Base-by-base conservation (phyloP, 805 yeast genomes). In the Monosporozyma siamensis region DNA sequence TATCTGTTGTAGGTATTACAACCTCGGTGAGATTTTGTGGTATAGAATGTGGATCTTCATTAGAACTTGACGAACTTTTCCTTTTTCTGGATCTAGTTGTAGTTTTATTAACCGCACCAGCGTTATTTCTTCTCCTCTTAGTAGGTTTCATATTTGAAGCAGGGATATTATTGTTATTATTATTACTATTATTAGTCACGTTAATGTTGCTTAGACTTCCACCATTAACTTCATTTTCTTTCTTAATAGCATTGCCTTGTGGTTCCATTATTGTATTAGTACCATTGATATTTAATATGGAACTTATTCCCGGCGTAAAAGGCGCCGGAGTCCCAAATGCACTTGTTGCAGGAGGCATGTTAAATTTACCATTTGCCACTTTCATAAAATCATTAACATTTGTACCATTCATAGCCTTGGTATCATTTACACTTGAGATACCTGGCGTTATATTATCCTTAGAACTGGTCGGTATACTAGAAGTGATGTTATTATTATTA, bases 291-390 rank as follows among this genome's bases (percentile, higher is more conserved):
- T 14, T 20, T 17, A 36, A 41, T n/a, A 41, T 36, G n/a, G 30
- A 34, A 17, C 18, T 26, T 4, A 41, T 41, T 21, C 39, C 36
- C 6, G 43, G 37, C n/a, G 43, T 41, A 18, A 36, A 41, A 4
- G 40, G 43, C 11, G 15, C 35, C 4, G 23, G 31, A 6, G 43
- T 32, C 4, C 35, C 35, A 32, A 32, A 32, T 5, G 18, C 35
- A 32, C 35, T 32, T 7, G 9, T 22, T 15, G 35, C 17, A 8
- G 35, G 35, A 8, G 35, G 17, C 35, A 32, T 32, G 18, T 9
- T 32, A 32, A 17, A 32, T 18, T 32, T 32, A 18, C 18, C 18
- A 32, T 32, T 32, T 32, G 35, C 9, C 21, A 32, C 9, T 12
- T 32, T 32, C 7, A 32, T 32, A 20, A 15, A 32, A 32, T 32